Base-by-base conservation (phyloP, 2,329 filamentous ascomycete genomes). In the Coniochaeta ligniaria region DNA sequence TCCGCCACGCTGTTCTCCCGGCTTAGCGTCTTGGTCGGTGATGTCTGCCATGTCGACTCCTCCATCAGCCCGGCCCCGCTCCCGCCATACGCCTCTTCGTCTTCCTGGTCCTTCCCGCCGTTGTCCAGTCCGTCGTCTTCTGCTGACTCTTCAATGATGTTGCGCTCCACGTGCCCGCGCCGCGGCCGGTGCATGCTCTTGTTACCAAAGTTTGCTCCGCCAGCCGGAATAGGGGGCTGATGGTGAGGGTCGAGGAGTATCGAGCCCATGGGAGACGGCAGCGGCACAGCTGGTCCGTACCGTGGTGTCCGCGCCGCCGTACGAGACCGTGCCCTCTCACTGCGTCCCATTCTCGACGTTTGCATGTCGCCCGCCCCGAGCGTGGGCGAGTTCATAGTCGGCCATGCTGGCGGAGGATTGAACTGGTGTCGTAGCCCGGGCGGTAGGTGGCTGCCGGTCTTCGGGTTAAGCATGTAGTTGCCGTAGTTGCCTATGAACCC, bases 401-500 rank as follows among this genome's bases (percentile, higher is more conserved):
- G 89, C 69, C 94, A 91, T 0, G 83, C 78, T 6, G 91, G 90
- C 1, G 91, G 90, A 26, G 88, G 89, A 62, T 93, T 85, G 71
- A 94, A 93, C 47, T 82, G 81, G 60, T 80, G 80, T 62, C 79
- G 82, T 59, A 74, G 73, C 2, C 80, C 80, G 3, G 82, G 82
- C 16, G 83, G 82, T 38, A 87, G 75, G 59, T 85, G 80, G 22
- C 85, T 84, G 1, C 86, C 87, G 7, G 83, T 85, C 71, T 86
- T 88, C 3, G 87, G 86, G 67, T 91, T 91, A 57, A 87, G 83
- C 17, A 88, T 85, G 69, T 97, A 98, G 67, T 96, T 84, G 16
- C 88, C 85, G 68, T 99, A 99, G 66, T 96, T 93, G 70, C 97
- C 92, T 62, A 97, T 79, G 72, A 99, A 99, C 2, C 93, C 92